Evolutionary conservation across 306 rosid species (phyloP), one percentile per base, ranked within the genome.

Genomic region (Medicago lupulina): DNA sequence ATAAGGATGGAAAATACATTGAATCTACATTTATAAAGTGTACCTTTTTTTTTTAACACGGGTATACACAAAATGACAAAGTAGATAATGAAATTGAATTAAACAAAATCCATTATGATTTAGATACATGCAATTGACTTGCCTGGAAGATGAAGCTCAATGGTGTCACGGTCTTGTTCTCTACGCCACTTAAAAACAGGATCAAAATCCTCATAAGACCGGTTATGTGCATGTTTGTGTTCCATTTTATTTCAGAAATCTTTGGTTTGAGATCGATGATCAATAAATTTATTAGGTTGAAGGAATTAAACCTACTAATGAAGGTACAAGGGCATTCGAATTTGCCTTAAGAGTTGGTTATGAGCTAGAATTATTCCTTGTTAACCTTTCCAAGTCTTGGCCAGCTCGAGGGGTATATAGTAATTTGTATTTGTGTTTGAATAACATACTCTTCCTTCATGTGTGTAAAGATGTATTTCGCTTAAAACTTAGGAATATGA

Each of bases 81-180:
- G 31, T 51, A 16, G n/a, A n/a, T n/a, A 3, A 6, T 6, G 8
- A 57, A 57, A 1, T 9, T 57, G 8, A 55, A 55, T 19, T 11
- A 19, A 55, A 5, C 10, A 18, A 9, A 58, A 12, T 6, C 4
- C 8, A 23, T 21, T 14, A 57, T 8, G 64, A 76, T 39, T 23
- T 25, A 23, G 38, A 41, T 7, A 64, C 1, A 14, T 17, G 31
- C 2, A 34, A 34, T 28, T 61, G 15, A 69, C 70, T 23, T 81
- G 83, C 88, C 86, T 71, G 88, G 86, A 76, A 85, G 77, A 73
- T 82, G 79, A 36, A 85, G 78, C 38, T 79, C 84, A 67, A 85
- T 23, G 75, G 77, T 82, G 75, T 85, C 86, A 23, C 86, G 82
- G 7, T 6, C 23, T 17, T 67, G 76, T 75, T 82, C 86, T 75